These are phyloP conservation scores for Porcisia deanei DNA, from an alignment of 208 protist genomes.

Conservation along the genomic window DNA sequence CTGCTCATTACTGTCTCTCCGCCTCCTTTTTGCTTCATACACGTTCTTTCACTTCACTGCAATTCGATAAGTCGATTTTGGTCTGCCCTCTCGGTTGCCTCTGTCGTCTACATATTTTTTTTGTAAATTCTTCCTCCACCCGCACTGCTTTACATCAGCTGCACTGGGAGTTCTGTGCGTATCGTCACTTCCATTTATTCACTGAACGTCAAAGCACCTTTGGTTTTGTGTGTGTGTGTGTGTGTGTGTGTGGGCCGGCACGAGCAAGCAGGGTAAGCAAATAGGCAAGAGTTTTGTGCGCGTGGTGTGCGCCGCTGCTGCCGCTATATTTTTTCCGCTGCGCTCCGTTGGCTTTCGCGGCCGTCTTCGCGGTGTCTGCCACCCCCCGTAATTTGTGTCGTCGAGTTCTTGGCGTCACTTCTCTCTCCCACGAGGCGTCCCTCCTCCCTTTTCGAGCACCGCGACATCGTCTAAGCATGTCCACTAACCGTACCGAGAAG, in stretches of 20 bases:
- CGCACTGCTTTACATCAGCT: neutral
- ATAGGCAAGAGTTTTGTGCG: no score
- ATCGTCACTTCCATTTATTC: neutral
- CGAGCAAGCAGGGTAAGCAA: neutral
- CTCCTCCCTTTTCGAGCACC: neutral
- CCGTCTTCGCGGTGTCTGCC: conserved; percentile 3
- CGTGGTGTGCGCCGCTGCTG: neutral
- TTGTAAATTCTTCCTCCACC: neutral
- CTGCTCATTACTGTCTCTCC: neutral
- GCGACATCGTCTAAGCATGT: neutral
- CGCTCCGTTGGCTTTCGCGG: neutral
- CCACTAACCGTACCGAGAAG: neutral
- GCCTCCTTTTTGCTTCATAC: no score
- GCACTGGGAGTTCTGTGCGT: neutral
- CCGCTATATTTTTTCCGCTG: neutral
- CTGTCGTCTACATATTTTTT: neutral
- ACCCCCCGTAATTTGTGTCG: neutral
- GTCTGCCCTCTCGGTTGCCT: neutral
- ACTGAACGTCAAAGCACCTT: neutral
- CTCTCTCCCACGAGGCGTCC: neutral
- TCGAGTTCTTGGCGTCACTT: neutral
- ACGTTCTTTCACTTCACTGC: no score
- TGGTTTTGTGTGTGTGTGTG: neutral
- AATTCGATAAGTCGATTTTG: neutral
- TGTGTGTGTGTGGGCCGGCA: neutral